Conservation (phyloP, 2,329 filamentous ascomycete genomes). For the Exophiala oligosperma region DNA sequence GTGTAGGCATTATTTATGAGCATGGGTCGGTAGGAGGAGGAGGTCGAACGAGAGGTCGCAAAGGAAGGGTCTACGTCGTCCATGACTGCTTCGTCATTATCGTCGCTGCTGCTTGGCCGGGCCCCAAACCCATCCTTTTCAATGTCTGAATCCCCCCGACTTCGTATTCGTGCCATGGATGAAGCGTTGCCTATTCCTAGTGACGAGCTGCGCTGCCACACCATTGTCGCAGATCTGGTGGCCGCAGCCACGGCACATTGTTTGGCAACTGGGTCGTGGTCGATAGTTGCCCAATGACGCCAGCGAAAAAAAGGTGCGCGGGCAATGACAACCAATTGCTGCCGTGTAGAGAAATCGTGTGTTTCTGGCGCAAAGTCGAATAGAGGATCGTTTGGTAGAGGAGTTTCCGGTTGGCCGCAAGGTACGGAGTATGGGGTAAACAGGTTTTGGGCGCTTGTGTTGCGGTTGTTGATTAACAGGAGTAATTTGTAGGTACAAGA, state of each 20-base stretch:
- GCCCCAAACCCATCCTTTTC: slow-evolving; percentile 25
- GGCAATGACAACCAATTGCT: no score
- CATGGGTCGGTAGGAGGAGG: slow-evolving; percentile 42
- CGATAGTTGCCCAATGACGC: not conserved
- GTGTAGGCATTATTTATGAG: slow-evolving; percentile 37
- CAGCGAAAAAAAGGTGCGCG: not conserved
- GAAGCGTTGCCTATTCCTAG: slow-evolving; percentile 19
- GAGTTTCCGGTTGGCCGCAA: no score
- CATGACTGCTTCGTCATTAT: slow-evolving; percentile 18
- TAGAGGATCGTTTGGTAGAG: no score
- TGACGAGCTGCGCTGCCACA: slow-evolving; percentile 28
- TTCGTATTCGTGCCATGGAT: slow-evolving; percentile 22
- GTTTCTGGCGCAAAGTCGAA: no score
- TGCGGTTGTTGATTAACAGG: no score
- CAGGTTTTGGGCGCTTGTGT: no score
- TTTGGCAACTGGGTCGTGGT: not conserved
- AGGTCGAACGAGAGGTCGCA: slow-evolving; percentile 56
- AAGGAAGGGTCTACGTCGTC: slow-evolving; percentile 39
- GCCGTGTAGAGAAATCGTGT: no score
- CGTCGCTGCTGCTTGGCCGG: slow-evolving; percentile 11
- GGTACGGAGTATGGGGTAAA: no score
- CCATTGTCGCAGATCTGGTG: slow-evolving; percentile 21
- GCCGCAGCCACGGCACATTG: slow-evolving; percentile 17
- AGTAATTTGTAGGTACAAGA: no score
- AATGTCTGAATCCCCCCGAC: slow-evolving; percentile 27